Evolutionary conservation across 352 stramenopile species (phyloP), one percentile per base, ranked within the genome.

Genomic region (Peronospora destructor): DNA sequence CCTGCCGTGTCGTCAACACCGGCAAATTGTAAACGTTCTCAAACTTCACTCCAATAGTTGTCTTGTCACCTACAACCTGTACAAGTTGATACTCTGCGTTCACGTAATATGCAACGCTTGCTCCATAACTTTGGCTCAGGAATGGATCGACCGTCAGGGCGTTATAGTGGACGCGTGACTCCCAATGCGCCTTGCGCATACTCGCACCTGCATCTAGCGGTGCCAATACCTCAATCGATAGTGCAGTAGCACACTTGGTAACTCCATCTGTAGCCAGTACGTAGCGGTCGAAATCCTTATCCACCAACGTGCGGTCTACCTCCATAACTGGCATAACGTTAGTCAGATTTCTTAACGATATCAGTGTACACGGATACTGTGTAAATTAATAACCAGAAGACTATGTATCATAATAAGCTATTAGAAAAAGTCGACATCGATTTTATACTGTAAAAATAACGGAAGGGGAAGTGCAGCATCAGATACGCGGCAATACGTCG

Each of bases 221-320:
- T 33, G 50, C 51, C 6, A 92, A 61, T 29, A 55, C 62, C 3
- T 56, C 42, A 10, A 56, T 34, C 11, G 65, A 34, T 1, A 92
- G 56, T 12, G 54, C 28, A 13, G 39, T 45, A 3, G 62, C 40
- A n/a, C 51, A 53, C 42, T 69, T 71, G 2, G 60, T 39, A 30
- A 79, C 19, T 6, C 59, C 68, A 23, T 71, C 49, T 0, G 53
- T 45, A 19, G 66, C 67, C 34, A 92, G 60, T 45, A 79, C 75
- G 58, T 92, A 90, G 46, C 75, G 66, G 46, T 90, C 78, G 45
- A 92, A 92, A 48, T 86, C 62, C 45, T 80, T 76, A 61, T 90
- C 79, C n/a, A 88, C 54, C 37, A 86, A 64, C 41, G 66, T 53
- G 49, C 69, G 73, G 42, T 85, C 50, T 46, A 86, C 65, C 45